These are phyloP conservation scores for Fraxinus cuspidata DNA, from an alignment of 257 asterid species.

Conservation along the genomic window DNA sequence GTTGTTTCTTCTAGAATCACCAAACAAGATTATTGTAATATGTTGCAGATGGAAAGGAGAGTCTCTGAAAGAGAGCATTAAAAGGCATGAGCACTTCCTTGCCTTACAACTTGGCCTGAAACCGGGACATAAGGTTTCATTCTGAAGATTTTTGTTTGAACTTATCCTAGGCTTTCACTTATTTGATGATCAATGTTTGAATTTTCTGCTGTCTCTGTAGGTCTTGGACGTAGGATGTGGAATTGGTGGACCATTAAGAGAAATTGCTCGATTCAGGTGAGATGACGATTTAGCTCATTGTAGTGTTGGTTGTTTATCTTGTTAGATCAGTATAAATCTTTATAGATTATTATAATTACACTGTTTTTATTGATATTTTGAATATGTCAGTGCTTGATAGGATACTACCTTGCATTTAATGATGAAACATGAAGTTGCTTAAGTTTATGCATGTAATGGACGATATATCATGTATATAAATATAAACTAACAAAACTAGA, in stretches of 20 bases:
- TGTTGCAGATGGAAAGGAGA: slow-evolving; percentile 84
- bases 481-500: neutral
- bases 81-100: slow-evolving; percentile 93
- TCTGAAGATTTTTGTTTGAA: neutral
- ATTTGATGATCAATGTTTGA: slow-evolving; percentile 16
- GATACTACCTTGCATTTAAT: neutral
- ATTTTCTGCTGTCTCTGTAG: slow-evolving; percentile 40
- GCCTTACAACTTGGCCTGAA: slow-evolving; percentile 83
- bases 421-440: neutral
- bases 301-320: neutral
- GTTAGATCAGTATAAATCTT: neutral
- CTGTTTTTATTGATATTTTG: no score
- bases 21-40: slow-evolving; percentile 8
- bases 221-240: slow-evolving; percentile 99
- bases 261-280: slow-evolving; percentile 93
- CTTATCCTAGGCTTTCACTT: slow-evolving; percentile 15
- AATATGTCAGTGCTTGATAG: neutral
- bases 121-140: slow-evolving; percentile 84
- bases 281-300: slow-evolving; percentile 15
- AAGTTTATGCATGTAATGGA: neutral
- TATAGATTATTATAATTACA: neutral
- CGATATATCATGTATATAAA: neutral
- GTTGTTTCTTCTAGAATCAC: slow-evolving; percentile 4
- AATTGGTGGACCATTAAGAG: slow-evolving; percentile 96
- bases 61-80: slow-evolving; percentile 88